phyloP scores from a whole-genome alignment of 2,329 filamentous ascomycete species.

The Alternaria hordeiaustralica region DNA sequence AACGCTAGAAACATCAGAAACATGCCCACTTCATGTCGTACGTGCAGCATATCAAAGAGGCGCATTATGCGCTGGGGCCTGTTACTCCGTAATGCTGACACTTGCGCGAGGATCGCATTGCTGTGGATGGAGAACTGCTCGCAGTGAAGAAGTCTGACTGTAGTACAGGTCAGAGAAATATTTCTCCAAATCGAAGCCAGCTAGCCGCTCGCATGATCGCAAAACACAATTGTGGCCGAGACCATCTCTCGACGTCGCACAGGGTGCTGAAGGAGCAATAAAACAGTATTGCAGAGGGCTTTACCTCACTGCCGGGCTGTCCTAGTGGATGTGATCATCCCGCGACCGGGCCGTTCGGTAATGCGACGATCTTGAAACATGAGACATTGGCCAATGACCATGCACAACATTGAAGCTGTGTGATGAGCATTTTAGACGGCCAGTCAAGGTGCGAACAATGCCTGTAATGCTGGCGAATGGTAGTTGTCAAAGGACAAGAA shows the following conservation, averaged over 20 bases:
- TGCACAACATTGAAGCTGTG: not conserved
- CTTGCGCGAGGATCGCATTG: not conserved
- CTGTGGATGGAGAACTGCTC: not conserved
- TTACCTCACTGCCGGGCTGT: slow-evolving; percentile 2
- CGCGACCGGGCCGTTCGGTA: slow-evolving; percentile 3
- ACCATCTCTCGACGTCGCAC: not conserved
- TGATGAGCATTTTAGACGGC: not conserved
- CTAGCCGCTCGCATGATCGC: not conserved
- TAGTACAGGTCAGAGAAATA: not conserved
- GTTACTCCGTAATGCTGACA: not conserved
- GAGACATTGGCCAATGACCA: not conserved
- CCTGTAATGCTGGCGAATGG: not conserved
- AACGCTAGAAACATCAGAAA: slow-evolving; percentile 14
- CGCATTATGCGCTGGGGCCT: not conserved
- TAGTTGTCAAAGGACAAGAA: not conserved
- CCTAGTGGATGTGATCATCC: slow-evolving; percentile 7
- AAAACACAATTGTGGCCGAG: not conserved
- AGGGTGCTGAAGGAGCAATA: not conserved
- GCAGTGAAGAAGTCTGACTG: not conserved
- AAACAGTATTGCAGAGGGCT: not conserved
- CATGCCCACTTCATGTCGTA: slow-evolving; percentile 4
- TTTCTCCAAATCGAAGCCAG: not conserved
- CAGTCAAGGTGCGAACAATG: not conserved
- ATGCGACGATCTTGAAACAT: slow-evolving; percentile 20
- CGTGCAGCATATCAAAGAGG: not conserved